Conservation (phyloP, 768 basidiomycete species). For the Stropharia rugosoannulata region DNA sequence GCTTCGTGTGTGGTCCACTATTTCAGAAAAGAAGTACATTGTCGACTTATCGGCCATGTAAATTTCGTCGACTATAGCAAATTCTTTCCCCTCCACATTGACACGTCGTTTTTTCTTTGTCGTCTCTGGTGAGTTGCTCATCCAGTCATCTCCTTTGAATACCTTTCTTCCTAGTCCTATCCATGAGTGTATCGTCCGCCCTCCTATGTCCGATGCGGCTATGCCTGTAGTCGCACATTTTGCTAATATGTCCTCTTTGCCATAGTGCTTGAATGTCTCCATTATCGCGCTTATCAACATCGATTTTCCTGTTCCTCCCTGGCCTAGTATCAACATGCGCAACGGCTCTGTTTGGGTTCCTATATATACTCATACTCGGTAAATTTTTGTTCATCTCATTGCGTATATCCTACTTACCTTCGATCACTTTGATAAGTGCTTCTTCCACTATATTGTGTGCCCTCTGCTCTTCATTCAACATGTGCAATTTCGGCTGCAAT, state of each 20-base stretch:
- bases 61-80: constrained; percentile 37
- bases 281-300: constrained; percentile 36
- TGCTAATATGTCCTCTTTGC: constrained; percentile 13
- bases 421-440: too few relatives aligned
- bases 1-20: constrained; percentile 12
- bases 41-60: constrained; percentile 35
- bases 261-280: constrained; percentile 24
- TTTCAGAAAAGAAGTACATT: constrained; percentile 16
- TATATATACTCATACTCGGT: too few relatives aligned
- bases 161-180: constrained; percentile 17
- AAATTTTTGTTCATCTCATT: too few relatives aligned
- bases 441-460: too few relatives aligned
- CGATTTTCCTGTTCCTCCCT: constrained; percentile 46
- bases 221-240: constrained; percentile 40
- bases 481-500: too few relatives aligned
- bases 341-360: constrained; percentile 21
- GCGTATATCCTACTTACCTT: too few relatives aligned
- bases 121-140: not conserved
- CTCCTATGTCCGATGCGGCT: constrained; percentile 38
- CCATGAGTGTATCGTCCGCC: constrained; percentile 32
- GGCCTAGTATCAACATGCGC: constrained; percentile 36
- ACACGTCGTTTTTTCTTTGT: constrained; percentile 10
- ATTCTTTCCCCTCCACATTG: constrained; percentile 17
- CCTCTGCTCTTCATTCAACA: too few relatives aligned
- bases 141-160: not conserved